These are phyloP conservation scores for Sporothrix euskadiensis DNA, from an alignment of 2,329 filamentous ascomycete species.

Conservation along the genomic window DNA sequence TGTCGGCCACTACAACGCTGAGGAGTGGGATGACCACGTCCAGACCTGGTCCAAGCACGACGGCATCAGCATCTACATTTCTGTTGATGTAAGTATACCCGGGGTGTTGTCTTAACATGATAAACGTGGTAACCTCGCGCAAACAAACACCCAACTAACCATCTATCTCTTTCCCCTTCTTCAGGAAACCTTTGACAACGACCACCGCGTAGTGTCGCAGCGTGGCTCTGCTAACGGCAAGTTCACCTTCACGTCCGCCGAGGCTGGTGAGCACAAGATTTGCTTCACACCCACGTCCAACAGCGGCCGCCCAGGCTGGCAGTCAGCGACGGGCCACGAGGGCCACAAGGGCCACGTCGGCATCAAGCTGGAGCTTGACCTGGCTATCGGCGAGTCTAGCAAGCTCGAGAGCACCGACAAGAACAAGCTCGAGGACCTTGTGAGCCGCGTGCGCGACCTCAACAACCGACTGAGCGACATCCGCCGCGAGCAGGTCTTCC, in stretches of 20 bases:
- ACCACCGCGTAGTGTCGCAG: slow-evolving; percentile 93
- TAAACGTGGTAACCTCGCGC: background rate
- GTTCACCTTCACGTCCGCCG: slow-evolving; percentile 94
- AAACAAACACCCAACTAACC: no score
- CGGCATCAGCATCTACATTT: slow-evolving; percentile 81
- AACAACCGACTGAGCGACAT: slow-evolving; percentile 87
- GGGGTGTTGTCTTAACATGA: background rate
- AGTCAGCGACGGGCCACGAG: slow-evolving; percentile 50
- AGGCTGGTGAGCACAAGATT: slow-evolving; percentile 91
- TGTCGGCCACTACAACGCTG: slow-evolving; percentile 85
- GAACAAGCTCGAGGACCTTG: slow-evolving; percentile 86
- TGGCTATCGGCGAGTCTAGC: slow-evolving; percentile 92
- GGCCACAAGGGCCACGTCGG: slow-evolving; percentile 61
- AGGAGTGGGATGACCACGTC: slow-evolving; percentile 74
- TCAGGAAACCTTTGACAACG: slow-evolving; percentile 90
- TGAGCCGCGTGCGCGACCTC: slow-evolving; percentile 83
- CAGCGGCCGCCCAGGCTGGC: slow-evolving; percentile 69
- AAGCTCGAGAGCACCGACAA: slow-evolving; percentile 94
- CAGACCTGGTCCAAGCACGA: slow-evolving; percentile 71
- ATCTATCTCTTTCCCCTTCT: background rate
- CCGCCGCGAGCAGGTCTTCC: slow-evolving; percentile 91
- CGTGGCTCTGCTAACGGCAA: slow-evolving; percentile 72
- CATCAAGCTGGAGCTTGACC: slow-evolving; percentile 81
- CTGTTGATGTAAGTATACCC: slow-evolving; percentile 63
- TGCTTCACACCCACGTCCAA: slow-evolving; percentile 87